These are phyloP conservation scores for Psilocybe mexicana DNA, from an alignment of 1,284 basidiomycete genomes.

Conservation along the genomic window DNA sequence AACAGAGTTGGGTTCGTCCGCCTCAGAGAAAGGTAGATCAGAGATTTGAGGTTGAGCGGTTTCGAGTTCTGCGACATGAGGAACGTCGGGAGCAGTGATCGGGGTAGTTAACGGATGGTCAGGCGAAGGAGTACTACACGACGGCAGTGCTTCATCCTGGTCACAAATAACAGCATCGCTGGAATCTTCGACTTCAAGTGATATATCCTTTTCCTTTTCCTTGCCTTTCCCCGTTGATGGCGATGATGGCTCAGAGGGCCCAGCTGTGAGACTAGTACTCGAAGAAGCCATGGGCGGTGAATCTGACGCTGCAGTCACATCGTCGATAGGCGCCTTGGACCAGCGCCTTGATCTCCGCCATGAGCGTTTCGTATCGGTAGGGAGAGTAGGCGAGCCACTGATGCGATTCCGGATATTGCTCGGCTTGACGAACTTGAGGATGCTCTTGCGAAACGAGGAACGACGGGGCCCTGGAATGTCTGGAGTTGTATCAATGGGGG, in stretches of 20 bases:
- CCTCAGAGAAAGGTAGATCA: not conserved
- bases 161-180: not conserved
- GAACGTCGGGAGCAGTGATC: not conserved
- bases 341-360: constrained; percentile 35
- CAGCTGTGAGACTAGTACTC: constrained; percentile 14
- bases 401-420: constrained; percentile 22
- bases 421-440: constrained; percentile 36
- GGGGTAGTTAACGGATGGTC: not conserved
- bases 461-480: constrained; percentile 23
- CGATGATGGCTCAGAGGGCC: constrained; percentile 13
- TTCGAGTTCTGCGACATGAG: not conserved
- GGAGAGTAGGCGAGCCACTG: constrained; percentile 17
- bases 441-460: constrained; percentile 32
- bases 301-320: constrained; percentile 7
- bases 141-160: not conserved
- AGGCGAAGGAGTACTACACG: not conserved
- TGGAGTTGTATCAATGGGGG: constrained; percentile 13
- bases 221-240: constrained; percentile 27
- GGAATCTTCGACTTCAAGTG: constrained; percentile 15
- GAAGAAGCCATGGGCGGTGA: constrained; percentile 14
- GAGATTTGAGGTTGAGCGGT: not conserved
- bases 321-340: constrained; percentile 30
- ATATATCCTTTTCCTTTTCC: constrained; percentile 18
- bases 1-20: not conserved
- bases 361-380: constrained; percentile 21